A percentile compares a stretch with the other conserved stretches of the same genome.
These are phyloP conservation scores for Pseudopyrenochaeta lycopersici DNA, from an alignment of 2,329 filamentous ascomycete genomes.

Conservation along the genomic window DNA sequence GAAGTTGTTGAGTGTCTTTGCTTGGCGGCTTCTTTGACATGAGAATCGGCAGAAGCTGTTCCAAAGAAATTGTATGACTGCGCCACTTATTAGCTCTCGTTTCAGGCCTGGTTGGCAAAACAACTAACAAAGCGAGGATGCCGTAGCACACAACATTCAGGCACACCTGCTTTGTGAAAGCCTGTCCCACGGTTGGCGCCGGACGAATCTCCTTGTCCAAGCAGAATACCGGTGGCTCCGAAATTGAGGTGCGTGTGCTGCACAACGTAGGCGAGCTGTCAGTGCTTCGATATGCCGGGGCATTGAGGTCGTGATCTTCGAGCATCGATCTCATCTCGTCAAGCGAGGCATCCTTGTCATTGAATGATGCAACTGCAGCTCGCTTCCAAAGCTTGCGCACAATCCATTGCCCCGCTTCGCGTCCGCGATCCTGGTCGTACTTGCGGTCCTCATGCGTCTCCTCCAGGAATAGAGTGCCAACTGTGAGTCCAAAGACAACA, in stretches of 20 bases:
- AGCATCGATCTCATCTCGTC: slow-evolving; percentile 72
- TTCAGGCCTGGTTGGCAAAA: slow-evolving; percentile 1
- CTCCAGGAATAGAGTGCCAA: slow-evolving; percentile 88
- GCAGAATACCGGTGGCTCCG: slow-evolving; percentile 45
- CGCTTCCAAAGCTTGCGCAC: slow-evolving; percentile 45
- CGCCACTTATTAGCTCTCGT: slow-evolving; percentile 23
- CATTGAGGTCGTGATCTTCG: slow-evolving; percentile 53
- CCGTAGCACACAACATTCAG: slow-evolving; percentile 90
- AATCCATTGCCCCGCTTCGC: slow-evolving; percentile 79
- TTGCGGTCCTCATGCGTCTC: slow-evolving; percentile 91
- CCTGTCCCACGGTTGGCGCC: slow-evolving; percentile 56
- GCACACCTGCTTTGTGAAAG: slow-evolving; percentile 85
- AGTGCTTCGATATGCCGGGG: slow-evolving; percentile 70
- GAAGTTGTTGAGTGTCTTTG: slow-evolving; percentile 64
- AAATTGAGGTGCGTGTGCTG: slow-evolving; percentile 43
- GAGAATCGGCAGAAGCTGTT: slow-evolving; percentile 92
- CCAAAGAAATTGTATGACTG: slow-evolving; percentile 96
- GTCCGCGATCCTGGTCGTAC: slow-evolving; percentile 75
- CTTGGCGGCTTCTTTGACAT: slow-evolving; percentile 73
- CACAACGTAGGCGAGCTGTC: slow-evolving; percentile 63
- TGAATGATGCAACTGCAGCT: slow-evolving; percentile 39
- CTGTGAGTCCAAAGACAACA: slow-evolving; percentile 76
- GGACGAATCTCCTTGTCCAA: slow-evolving; percentile 38
- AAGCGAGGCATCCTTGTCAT: slow-evolving; percentile 55
- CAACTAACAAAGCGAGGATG: slow-evolving; percentile 91